phyloP scores from a whole-genome alignment of 1,284 basidiomycete genomes.

The Dichomitus squalens region DNA sequence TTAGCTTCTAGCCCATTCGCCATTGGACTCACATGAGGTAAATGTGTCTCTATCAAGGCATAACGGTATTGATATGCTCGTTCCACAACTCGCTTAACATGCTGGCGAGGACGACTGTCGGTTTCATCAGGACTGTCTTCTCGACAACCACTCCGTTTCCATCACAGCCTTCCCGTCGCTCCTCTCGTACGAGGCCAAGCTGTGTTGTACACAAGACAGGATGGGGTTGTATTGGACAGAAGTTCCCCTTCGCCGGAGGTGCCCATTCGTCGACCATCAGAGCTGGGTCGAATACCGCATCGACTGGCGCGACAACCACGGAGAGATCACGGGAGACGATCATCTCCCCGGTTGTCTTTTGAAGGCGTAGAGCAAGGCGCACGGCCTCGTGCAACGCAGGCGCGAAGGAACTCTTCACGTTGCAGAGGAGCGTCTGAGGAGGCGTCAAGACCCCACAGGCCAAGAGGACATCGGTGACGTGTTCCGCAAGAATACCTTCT shows the following conservation, averaged over 20 bases:
- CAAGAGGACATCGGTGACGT: constrained; percentile 45
- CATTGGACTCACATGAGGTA: too few relatives aligned
- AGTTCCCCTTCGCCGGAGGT: constrained; percentile 4
- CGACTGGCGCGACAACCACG: constrained; percentile 33
- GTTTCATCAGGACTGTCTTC: too few relatives aligned
- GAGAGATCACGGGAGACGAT: constrained; percentile 49
- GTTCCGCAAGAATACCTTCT: constrained; percentile 37
- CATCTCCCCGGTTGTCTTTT: constrained; percentile 53
- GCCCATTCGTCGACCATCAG: constrained; percentile 48
- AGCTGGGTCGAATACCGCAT: constrained; percentile 39
- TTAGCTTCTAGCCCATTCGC: too few relatives aligned
- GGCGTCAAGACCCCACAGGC: constrained; percentile 47
- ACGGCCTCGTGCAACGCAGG: constrained; percentile 44
- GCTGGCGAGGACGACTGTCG: too few relatives aligned
- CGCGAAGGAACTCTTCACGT: constrained; percentile 31
- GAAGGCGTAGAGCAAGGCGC: constrained; percentile 43
- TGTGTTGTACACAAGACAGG: constrained; percentile 39
- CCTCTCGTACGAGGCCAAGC: constrained; percentile 35
- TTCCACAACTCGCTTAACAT: too few relatives aligned
- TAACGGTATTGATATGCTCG: too few relatives aligned
- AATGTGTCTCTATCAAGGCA: too few relatives aligned
- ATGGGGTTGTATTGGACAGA: neutral
- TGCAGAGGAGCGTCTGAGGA: constrained; percentile 27
- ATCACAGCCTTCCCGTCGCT: too few relatives aligned
- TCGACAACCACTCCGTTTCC: too few relatives aligned